phyloP scores from a whole-genome alignment of 2,329 filamentous ascomycete genomes.

The Coniochaeta sp. region DNA sequence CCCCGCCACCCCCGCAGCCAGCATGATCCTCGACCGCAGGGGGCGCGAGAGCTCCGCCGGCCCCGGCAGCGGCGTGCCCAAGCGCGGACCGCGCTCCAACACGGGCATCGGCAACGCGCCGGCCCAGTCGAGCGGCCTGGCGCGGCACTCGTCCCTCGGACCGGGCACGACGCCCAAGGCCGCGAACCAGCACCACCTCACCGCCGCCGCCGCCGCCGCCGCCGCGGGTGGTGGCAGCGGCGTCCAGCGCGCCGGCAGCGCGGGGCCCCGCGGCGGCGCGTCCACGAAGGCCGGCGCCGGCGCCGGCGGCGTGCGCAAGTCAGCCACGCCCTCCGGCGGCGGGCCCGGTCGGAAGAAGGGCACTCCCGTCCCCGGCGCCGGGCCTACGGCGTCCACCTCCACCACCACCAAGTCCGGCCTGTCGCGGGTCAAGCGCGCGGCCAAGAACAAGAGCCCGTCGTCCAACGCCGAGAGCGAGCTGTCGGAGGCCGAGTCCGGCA shows the following conservation, averaged over 20 bases:
- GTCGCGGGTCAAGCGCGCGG: slow-evolving; percentile 54
- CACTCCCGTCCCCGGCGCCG: slow-evolving; percentile 20
- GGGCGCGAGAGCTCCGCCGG: slow-evolving; percentile 52
- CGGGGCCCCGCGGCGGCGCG: slow-evolving; percentile 50
- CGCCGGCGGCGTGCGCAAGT: slow-evolving; percentile 34
- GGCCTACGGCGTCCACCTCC: too few species aligned
- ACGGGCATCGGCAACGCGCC: slow-evolving; percentile 39
- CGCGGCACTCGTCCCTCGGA: slow-evolving; percentile 55
- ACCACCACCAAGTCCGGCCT: slow-evolving; percentile 47
- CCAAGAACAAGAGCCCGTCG: slow-evolving; percentile 54
- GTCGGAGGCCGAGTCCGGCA: slow-evolving; percentile 53
- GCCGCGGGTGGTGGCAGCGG: too few species aligned
- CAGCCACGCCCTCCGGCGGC: slow-evolving; percentile 34
- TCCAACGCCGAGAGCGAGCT: slow-evolving; percentile 59
- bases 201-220: slow-evolving; percentile 6
- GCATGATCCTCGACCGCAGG: slow-evolving; percentile 50
- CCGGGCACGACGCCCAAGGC: slow-evolving; percentile 57
- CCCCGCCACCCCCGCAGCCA: slow-evolving; percentile 53
- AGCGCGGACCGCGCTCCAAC: slow-evolving; percentile 43
- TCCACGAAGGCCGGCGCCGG: slow-evolving; percentile 35
- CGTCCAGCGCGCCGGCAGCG: slow-evolving; percentile 43
- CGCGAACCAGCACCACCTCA: slow-evolving; percentile 9
- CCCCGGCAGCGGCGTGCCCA: slow-evolving; percentile 39
- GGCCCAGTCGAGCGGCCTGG: slow-evolving; percentile 48
- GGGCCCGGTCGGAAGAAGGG: slow-evolving; percentile 39